These are phyloP conservation scores for Tritrichomonas foetus DNA, from an alignment of 208 protist genomes.

Conservation along the genomic window DNA sequence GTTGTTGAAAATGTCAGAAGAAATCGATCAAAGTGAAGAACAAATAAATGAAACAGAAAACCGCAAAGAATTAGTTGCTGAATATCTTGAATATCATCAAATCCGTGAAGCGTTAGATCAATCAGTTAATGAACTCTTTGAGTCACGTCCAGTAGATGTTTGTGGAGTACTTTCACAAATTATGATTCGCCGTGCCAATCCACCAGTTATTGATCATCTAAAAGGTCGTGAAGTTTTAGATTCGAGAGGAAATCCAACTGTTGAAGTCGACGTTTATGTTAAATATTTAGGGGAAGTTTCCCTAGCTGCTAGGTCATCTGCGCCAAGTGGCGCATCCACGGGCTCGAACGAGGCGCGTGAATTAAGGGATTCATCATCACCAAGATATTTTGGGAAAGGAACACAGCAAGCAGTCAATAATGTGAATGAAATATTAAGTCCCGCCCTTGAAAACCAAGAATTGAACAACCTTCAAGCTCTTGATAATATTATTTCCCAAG, in stretches of 20 bases:
- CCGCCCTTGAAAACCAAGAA: constrained; percentile 66
- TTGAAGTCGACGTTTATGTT: not conserved
- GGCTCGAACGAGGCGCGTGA: constrained; percentile 88
- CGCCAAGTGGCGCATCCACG: constrained; percentile 96
- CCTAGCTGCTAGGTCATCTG: constrained; percentile 46
- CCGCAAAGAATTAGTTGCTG: too few relatives aligned
- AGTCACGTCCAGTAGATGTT: not conserved
- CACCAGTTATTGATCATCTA: not conserved
- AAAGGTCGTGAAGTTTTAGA: constrained; percentile 9
- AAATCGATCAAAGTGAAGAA: too few relatives aligned
- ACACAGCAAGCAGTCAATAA: constrained; percentile 88
- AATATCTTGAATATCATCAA: not conserved
- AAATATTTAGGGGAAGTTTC: not conserved
- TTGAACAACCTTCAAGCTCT: not conserved
- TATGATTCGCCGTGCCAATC: not conserved
- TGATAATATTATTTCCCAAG: not conserved
- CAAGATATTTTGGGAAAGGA: constrained; percentile 86
- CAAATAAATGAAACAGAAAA: too few relatives aligned
- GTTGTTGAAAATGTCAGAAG: too few relatives aligned
- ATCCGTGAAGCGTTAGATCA: not conserved
- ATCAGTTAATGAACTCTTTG: not conserved
- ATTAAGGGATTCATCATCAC: constrained; percentile 86
- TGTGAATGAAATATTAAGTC: constrained; percentile 82
- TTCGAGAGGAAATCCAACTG: constrained; percentile 26
- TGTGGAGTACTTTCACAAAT: not conserved